Evolutionary conservation across 495 filamentous ascomycete species (phyloP), one percentile per base, ranked within the genome.

Genomic region (Hypoxylon cercidicola): DNA sequence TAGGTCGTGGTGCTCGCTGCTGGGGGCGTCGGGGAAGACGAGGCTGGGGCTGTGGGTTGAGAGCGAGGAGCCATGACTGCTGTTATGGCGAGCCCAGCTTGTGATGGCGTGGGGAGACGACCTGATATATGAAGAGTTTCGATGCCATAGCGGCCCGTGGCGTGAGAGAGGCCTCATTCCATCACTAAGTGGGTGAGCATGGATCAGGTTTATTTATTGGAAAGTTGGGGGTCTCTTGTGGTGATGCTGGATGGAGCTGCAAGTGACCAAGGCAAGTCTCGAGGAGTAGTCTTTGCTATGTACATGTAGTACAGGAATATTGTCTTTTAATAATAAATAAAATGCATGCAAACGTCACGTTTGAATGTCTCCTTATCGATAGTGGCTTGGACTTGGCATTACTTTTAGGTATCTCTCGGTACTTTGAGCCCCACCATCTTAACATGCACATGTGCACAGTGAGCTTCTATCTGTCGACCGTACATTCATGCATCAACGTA

Each of bases 1-100:
- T 12, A 93, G 82, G 75, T 89, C 82, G 70, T 85, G 72, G 76
- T 97, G 92, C 57, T 84, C 75, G 56, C 75, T 68, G 55, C 80
- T 80, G 28, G 78, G 74, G 30, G 75, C 52, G 1, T 69, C 79
- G 56, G 75, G 85, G 64, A 78, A 81, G 60, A 66, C 77, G 67
- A 74, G 77, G 49, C 78, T 47, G 40, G 47, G 45, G 60, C 35
- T 49, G 19, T 1, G 35, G 41, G 11, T 62, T 23, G 13, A 20
- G 32, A 28, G 30, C 3, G 48, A 1, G 45, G 3, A 10, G 23
- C 21, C 21, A 11, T 1, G 9, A 13, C 10, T 25, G 15, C 20
- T 2, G 44, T 28, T 28, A 28, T 18, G 19, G 19, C 10, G 44
- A 5, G 1, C 4, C 9, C 11, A 13, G 25, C 21, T 15, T 13